Conservation (phyloP, 176 grass and related monocot genomes). For the Raddia guianensis region DNA sequence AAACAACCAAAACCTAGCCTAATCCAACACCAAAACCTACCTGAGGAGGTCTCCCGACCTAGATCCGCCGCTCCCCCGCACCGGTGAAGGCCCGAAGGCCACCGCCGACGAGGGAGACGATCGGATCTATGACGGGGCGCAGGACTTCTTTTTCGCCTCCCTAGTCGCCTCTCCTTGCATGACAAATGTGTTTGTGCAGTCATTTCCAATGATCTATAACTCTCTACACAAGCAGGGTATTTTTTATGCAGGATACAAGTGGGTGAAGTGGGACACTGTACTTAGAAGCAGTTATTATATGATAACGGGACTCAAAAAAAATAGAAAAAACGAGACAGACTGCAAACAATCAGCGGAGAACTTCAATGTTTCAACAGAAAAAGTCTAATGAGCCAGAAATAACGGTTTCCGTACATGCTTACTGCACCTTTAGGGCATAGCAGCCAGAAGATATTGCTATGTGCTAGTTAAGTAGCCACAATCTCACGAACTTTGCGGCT, state of each 20-base stretch:
- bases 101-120: too few species aligned
- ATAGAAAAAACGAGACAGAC: slow-evolving; percentile 43
- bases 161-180: not conserved
- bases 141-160: too few species aligned
- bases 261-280: not conserved
- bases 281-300: too few species aligned
- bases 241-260: slow-evolving; percentile 23
- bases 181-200: not conserved
- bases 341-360: slow-evolving; percentile 47
- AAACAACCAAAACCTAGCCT: too few species aligned
- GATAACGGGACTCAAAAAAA: not conserved
- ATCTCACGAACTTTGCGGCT: slow-evolving; percentile 89
- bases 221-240: slow-evolving; percentile 39
- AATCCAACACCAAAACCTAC: too few species aligned
- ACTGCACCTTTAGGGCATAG: slow-evolving; percentile 40
- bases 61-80: too few species aligned
- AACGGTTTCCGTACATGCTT: slow-evolving; percentile 32
- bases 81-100: too few species aligned
- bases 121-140: too few species aligned
- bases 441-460: not conserved
- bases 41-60: too few species aligned
- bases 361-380: slow-evolving; percentile 33
- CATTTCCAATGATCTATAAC: slow-evolving; percentile 29
- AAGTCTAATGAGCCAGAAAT: too few species aligned
- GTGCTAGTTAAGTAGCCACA: slow-evolving; percentile 54